Conservation (phyloP, 768 basidiomycete genomes). For the Pisolithus orientalis region DNA sequence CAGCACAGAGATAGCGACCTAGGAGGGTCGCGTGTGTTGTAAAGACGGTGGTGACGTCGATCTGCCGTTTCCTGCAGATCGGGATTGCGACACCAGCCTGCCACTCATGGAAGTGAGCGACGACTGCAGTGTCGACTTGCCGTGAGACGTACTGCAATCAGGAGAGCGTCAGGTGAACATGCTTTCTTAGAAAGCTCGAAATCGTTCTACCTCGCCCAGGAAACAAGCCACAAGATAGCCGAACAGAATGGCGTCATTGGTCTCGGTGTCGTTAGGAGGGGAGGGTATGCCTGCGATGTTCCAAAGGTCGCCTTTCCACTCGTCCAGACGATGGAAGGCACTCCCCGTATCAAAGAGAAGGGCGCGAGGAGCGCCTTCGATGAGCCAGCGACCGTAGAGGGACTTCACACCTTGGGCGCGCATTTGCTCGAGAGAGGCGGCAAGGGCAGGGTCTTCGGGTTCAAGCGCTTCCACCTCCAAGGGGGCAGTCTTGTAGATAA, state of each 20-base stretch:
- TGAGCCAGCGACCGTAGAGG: constrained; percentile 96
- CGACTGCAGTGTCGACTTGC: constrained; percentile 78
- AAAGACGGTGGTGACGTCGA: constrained; percentile 98
- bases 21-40: constrained; percentile 98
- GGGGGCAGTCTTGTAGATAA: constrained; percentile 95
- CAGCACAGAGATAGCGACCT: constrained; percentile 97
- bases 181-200: no score
- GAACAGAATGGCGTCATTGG: constrained; percentile 96
- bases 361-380: constrained; percentile 93
- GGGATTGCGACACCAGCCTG: constrained; percentile 95
- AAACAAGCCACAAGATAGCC: constrained; percentile 99
- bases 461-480: constrained; percentile 98
- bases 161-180: constrained; percentile 2
- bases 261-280: constrained; percentile 94
- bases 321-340: constrained; percentile 82
- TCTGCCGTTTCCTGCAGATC: constrained; percentile 90
- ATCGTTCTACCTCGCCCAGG: constrained; percentile 74
- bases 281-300: constrained; percentile 96
- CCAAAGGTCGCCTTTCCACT: constrained; percentile 99
- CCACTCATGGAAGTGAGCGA: constrained; percentile 99
- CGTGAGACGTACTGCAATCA: constrained; percentile 64
- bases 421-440: constrained; percentile 76
- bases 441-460: constrained; percentile 74
- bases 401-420: constrained; percentile 85
- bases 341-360: constrained; percentile 94